phyloP scores from a whole-genome alignment of 345 rosid genomes.

The Punica granatum region DNA sequence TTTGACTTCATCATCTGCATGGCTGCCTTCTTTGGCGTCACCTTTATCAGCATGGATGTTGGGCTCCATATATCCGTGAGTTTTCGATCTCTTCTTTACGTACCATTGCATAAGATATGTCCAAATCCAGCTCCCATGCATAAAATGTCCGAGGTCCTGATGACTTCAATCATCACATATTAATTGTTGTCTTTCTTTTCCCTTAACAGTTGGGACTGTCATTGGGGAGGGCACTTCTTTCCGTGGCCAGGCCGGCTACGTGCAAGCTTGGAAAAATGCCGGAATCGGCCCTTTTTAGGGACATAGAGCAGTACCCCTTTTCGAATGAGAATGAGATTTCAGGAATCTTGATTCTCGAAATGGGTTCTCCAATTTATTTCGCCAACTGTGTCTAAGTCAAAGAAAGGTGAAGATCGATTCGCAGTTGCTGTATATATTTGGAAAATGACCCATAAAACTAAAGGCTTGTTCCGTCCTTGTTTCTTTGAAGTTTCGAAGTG shows the following conservation, averaged over 20 bases:
- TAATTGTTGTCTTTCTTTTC: too few relatives aligned
- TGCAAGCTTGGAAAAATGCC: slow-evolving; percentile 65
- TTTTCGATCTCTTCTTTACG: not conserved
- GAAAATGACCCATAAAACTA: not conserved
- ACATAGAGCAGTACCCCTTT: slow-evolving; percentile 61
- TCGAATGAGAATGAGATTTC: slow-evolving; percentile 18
- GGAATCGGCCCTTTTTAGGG: slow-evolving; percentile 50
- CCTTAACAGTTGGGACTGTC: slow-evolving; percentile 40
- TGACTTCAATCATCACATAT: too few relatives aligned
- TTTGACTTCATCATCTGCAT: slow-evolving; percentile 76
- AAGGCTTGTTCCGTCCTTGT: not conserved
- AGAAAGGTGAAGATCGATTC: slow-evolving; percentile 73
- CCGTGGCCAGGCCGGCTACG: slow-evolving; percentile 65
- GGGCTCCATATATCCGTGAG: slow-evolving; percentile 72
- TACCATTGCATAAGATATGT: too few relatives aligned
- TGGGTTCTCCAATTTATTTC: slow-evolving; percentile 90
- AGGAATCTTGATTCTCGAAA: slow-evolving; percentile 54
- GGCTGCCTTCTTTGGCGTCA: slow-evolving; percentile 66
- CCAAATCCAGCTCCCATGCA: too few relatives aligned
- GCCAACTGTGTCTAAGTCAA: slow-evolving; percentile 64
- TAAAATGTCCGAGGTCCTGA: too few relatives aligned
- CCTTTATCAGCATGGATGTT: slow-evolving; percentile 71
- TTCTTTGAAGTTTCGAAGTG: not conserved
- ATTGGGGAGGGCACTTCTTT: slow-evolving; percentile 52
- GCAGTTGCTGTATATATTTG: too few relatives aligned